Conservation (phyloP, 2,329 filamentous ascomycete species). For the Apiospora marii region DNA sequence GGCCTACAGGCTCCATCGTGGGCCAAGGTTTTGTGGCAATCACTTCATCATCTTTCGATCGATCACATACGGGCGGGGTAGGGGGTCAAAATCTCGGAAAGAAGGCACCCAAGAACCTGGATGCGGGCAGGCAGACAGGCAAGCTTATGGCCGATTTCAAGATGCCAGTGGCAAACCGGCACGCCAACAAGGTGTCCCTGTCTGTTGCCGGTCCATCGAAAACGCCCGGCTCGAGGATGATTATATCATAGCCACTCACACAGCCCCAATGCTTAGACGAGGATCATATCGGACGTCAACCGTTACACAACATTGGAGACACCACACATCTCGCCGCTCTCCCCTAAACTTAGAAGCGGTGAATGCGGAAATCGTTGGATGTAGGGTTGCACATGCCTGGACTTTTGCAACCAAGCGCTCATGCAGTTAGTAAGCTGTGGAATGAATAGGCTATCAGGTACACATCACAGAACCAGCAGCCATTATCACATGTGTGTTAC, state of each 20-base stretch:
- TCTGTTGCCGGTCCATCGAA: neutral
- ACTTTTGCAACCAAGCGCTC: neutral
- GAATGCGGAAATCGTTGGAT: neutral
- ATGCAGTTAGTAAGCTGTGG: neutral
- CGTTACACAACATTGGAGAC: neutral
- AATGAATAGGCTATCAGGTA: neutral
- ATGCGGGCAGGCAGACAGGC: neutral
- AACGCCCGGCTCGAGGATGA: neutral
- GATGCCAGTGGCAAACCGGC: neutral
- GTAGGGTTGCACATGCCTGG: neutral
- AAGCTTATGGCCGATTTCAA: neutral
- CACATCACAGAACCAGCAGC: no score
- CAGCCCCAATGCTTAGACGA: neutral
- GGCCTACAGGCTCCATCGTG: constrained; percentile 7
- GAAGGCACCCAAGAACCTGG: neutral
- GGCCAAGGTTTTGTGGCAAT: neutral
- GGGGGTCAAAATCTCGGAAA: neutral
- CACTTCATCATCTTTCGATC: neutral
- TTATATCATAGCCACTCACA: neutral
- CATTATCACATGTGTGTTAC: no score
- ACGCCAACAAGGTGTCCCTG: neutral
- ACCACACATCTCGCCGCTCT: no score
- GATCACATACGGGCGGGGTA: neutral
- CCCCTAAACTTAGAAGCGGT: no score
- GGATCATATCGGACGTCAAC: neutral